Conservation (phyloP, 257 asterid species). For the Fraxinus quadrangulata region DNA sequence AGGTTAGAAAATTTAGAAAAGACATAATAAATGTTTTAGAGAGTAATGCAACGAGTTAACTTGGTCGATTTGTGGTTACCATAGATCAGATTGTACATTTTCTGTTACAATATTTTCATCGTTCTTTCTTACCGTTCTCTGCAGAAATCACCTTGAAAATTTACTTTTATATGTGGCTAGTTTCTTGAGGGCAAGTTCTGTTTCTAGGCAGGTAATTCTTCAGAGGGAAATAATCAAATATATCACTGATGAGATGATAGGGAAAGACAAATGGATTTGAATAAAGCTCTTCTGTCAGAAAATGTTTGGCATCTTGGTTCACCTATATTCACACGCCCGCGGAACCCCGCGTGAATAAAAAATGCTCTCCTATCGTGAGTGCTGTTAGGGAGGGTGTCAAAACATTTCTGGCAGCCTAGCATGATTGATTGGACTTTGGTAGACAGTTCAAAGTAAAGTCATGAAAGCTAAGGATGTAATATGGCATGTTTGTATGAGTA, state of each 20-base stretch:
- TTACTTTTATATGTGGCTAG: background rate
- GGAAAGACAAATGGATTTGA: too few relatives aligned
- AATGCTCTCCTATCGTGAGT: too few relatives aligned
- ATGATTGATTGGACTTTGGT: too few relatives aligned
- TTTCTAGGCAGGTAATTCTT: background rate
- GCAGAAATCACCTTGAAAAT: background rate
- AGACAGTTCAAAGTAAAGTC: background rate
- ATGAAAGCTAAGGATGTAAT: background rate
- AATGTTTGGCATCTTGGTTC: too few relatives aligned
- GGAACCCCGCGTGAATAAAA: too few relatives aligned
- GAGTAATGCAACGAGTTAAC: constrained; percentile 14
- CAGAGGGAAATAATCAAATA: background rate
- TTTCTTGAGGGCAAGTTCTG: background rate
- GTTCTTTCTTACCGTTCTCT: background rate
- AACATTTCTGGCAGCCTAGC: too few relatives aligned
- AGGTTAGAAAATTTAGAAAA: background rate
- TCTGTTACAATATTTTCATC: constrained; percentile 1
- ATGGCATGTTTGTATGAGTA: background rate
- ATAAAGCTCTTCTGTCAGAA: too few relatives aligned
- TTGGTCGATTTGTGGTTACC: constrained; percentile 8
- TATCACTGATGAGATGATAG: too few relatives aligned
- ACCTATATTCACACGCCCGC: too few relatives aligned
- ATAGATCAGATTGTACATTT: constrained; percentile 18
- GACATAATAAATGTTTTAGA: background rate
- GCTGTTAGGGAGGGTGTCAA: too few relatives aligned